Percentiles rank a stretch among this genome's conserved stretches.
Evolutionary conservation across 139 green algal species (phyloP).

Genomic region (Chlamydomonas urium): DNA sequence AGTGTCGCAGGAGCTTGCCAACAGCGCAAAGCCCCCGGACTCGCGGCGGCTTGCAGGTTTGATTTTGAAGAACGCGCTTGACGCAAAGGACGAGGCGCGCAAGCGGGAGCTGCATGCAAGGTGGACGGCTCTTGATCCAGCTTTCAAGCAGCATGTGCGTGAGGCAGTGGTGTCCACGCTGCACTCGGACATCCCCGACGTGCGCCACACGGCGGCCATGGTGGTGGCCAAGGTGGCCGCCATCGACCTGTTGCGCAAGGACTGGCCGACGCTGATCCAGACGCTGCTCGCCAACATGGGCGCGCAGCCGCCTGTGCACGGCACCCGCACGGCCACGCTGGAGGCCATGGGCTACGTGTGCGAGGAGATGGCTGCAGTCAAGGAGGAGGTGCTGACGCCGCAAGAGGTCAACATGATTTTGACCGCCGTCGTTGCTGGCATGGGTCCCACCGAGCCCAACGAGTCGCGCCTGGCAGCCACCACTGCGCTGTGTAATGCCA

Average conservation of each 20-base stretch:
- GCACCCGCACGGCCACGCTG: constrained; percentile 72
- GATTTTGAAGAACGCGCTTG: constrained; percentile 94
- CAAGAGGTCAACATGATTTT: constrained; percentile 91
- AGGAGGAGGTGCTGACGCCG: constrained; percentile 78
- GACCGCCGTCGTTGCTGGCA: constrained; percentile 89
- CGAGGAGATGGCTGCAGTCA: constrained; percentile 81
- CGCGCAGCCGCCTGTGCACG: constrained; percentile 26
- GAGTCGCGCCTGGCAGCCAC: constrained; percentile 86
- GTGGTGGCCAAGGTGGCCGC: constrained; percentile 91
- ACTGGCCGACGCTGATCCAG: constrained; percentile 85
- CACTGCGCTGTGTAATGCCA: constrained; percentile 84
- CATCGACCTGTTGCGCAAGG: constrained; percentile 80
- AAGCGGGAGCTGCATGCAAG: constrained; percentile 59
- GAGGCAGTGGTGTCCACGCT: constrained; percentile 71
- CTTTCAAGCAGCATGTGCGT: constrained; percentile 74
- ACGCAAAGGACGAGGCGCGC: constrained; percentile 75
- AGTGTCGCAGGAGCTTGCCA: constrained; percentile 75
- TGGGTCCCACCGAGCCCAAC: constrained; percentile 77
- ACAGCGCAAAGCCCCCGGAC: constrained; percentile 63
- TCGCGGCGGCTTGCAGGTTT: constrained; percentile 81
- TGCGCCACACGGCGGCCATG: constrained; percentile 74
- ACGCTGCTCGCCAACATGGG: constrained; percentile 70
- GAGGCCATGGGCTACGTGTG: constrained; percentile 93
- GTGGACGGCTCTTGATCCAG: constrained; percentile 67
- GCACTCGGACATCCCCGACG: constrained; percentile 48